A percentile compares a stretch with the other conserved stretches of the same genome.
These are phyloP conservation scores for Salix exigua DNA, from an alignment of 345 rosid species.

Conservation along the genomic window DNA sequence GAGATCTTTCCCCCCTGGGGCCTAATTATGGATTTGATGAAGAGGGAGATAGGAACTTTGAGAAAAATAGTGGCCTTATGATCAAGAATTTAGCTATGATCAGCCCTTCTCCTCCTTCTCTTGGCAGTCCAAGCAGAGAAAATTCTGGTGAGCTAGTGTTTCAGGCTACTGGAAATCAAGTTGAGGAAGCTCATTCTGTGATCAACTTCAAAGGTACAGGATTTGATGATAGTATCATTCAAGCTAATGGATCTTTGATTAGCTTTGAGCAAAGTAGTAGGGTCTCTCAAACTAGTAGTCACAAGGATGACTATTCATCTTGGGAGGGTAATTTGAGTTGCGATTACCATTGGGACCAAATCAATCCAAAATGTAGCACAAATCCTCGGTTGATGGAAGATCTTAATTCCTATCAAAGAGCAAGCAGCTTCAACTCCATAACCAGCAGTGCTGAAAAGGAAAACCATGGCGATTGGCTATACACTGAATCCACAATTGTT, in stretches of 20 bases:
- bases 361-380: constrained; percentile 29
- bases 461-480: constrained; percentile 52
- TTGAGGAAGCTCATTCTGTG: constrained; percentile 52
- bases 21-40: constrained; percentile 20
- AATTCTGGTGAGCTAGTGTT: constrained; percentile 47
- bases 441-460: constrained; percentile 16
- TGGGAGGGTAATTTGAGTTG: constrained; percentile 36
- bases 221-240: constrained; percentile 16
- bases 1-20: constrained; percentile 41
- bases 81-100: constrained; percentile 21
- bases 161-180: constrained; percentile 21
- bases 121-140: constrained; percentile 40
- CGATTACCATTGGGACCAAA: constrained; percentile 32
- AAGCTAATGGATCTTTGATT: constrained; percentile 51
- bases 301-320: constrained; percentile 22
- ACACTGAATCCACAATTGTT: constrained; percentile 44
- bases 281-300: constrained; percentile 3
- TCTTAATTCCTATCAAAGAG: constrained; percentile 35
- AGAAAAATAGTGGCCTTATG: constrained; percentile 15
- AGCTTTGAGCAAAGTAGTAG: constrained; percentile 53
- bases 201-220: constrained; percentile 49
- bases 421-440: constrained; percentile 27
- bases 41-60: constrained; percentile 23
- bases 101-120: constrained; percentile 30
- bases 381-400: constrained; percentile 40